Evolutionary conservation across 345 rosid genomes (phyloP), one percentile per base, ranked within the genome.

Genomic region (Lumnitzera racemosa): DNA sequence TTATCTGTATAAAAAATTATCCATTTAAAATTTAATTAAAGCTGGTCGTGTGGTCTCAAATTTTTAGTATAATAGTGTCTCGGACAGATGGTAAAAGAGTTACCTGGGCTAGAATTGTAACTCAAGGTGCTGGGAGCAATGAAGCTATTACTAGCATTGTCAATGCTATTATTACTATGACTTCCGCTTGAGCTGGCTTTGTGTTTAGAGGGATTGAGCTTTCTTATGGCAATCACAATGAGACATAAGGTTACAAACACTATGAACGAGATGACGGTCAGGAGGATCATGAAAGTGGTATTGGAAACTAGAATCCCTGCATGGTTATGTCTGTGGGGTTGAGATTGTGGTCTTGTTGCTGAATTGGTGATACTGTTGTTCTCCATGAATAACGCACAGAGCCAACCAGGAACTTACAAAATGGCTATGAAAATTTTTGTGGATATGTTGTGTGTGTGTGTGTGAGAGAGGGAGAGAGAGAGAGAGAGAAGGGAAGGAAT

Each of bases 61-160:
- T 36, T 36, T 36, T 20, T 20, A 20, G 20, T 36, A 36, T 1
- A 4, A 36, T 36, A 36, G 11, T 36, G 43, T 36, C 10, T 36
- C 1, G 43, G 10, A 36, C 43, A 36, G 43, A 36, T 4, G 43
- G 43, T 6, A 36, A 5, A 36, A 9, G 9, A 36, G 43, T 75
- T 79, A 89, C 98, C 96, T 66, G 98, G 96, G 70, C 96, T 89
- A 47, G 81, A 76, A 66, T 61, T 63, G 70, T 77, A 75, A 68
- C 70, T 70, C 47, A 65, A 68, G 29, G 83, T 57, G 55, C 78
- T 69, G 57, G 60, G 87, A 72, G 78, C 61, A 48, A 71, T 50
- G 74, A 66, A 76, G 43, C 67, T 65, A 67, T 69, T 66, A 56
- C 67, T 66, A 36, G 62, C 47, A 2, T 62, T 52, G 61, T 72